These are phyloP conservation scores for Zymoseptoria brevis DNA, from an alignment of 2,329 filamentous ascomycete species.

Conservation along the genomic window DNA sequence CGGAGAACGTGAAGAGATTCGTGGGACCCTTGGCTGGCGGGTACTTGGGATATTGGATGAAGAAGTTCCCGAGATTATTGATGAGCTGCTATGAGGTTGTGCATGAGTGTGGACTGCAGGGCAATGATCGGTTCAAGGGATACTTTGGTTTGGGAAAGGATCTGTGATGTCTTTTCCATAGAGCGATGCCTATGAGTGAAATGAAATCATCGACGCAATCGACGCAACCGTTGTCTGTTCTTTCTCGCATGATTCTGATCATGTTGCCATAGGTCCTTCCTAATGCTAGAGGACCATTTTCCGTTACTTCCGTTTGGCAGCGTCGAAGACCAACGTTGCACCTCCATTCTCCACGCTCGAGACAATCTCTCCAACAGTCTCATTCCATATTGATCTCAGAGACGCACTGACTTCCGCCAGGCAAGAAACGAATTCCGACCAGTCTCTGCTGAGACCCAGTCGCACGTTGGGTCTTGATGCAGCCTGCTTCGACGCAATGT, in stretches of 20 bases:
- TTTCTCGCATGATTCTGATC: too few relatives aligned
- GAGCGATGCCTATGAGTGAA: neutral
- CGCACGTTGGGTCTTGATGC: neutral
- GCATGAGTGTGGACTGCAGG: slow-evolving; percentile 55
- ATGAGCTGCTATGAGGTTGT: slow-evolving; percentile 73
- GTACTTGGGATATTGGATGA: slow-evolving; percentile 77
- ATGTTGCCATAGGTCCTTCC: too few relatives aligned
- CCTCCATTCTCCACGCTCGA: too few relatives aligned
- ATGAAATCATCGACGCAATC: neutral
- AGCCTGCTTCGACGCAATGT: neutral
- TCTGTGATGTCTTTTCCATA: neutral
- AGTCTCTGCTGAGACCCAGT: neutral
- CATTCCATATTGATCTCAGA: too few relatives aligned
- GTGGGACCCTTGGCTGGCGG: slow-evolving; percentile 65
- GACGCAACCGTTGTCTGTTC: too few relatives aligned
- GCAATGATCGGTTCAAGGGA: slow-evolving; percentile 58
- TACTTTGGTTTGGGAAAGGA: slow-evolving; percentile 48
- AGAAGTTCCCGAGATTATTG: slow-evolving; percentile 67
- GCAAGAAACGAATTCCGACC: too few relatives aligned
- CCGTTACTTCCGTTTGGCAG: too few relatives aligned
- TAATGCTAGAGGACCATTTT: too few relatives aligned
- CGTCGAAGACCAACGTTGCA: too few relatives aligned
- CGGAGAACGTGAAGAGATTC: slow-evolving; percentile 62
- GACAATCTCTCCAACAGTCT: too few relatives aligned
- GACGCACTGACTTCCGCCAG: too few relatives aligned